Percentiles rank a stretch among this genome's conserved stretches.
These are phyloP conservation scores for Thelonectria blattea DNA, from an alignment of 2,329 filamentous ascomycete genomes.

Conservation along the genomic window DNA sequence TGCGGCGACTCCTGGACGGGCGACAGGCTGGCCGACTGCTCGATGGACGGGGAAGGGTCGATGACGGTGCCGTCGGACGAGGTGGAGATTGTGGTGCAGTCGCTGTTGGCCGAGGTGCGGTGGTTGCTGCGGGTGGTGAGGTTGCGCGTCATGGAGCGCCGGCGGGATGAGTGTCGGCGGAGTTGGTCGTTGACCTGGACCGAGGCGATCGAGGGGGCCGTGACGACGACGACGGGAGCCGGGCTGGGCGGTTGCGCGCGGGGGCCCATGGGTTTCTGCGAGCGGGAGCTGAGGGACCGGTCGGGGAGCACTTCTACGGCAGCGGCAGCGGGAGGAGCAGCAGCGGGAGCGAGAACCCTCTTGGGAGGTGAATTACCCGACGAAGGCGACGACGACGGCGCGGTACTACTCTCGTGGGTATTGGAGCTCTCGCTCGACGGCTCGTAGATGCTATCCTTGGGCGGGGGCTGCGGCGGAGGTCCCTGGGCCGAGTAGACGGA, in stretches of 20 bases:
- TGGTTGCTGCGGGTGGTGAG: slow-evolving; percentile 24
- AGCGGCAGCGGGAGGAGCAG: slow-evolving; percentile 38
- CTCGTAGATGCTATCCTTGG: slow-evolving; percentile 28
- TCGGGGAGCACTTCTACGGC: slow-evolving; percentile 22
- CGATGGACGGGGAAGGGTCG: slow-evolving; percentile 27
- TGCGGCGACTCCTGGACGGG: slow-evolving; percentile 57
- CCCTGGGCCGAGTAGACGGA: slow-evolving; percentile 29
- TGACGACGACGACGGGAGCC: slow-evolving; percentile 29
- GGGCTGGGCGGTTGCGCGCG: slow-evolving; percentile 19
- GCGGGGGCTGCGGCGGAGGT: slow-evolving; percentile 25
- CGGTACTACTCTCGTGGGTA: slow-evolving; percentile 5
- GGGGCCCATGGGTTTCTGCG: slow-evolving; percentile 26
- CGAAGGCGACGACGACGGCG: slow-evolving; percentile 5
- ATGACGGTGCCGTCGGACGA: slow-evolving; percentile 37
- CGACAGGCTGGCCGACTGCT: slow-evolving; percentile 47
- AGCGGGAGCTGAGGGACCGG: slow-evolving; percentile 30
- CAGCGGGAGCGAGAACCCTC: slow-evolving; percentile 9
- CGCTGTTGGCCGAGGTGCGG: slow-evolving; percentile 42
- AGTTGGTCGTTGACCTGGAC: not conserved
- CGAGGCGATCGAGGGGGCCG: slow-evolving; percentile 3
- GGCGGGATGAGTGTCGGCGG: slow-evolving; percentile 29
- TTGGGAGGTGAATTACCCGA: not conserved
- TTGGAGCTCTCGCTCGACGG: not conserved
- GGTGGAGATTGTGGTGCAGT: slow-evolving; percentile 40
- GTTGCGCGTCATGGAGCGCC: slow-evolving; percentile 30